Evolutionary conservation across 2,329 filamentous ascomycete genomes (phyloP), one percentile per base, ranked within the genome.

Genomic region (Aspergillus sp.): DNA sequence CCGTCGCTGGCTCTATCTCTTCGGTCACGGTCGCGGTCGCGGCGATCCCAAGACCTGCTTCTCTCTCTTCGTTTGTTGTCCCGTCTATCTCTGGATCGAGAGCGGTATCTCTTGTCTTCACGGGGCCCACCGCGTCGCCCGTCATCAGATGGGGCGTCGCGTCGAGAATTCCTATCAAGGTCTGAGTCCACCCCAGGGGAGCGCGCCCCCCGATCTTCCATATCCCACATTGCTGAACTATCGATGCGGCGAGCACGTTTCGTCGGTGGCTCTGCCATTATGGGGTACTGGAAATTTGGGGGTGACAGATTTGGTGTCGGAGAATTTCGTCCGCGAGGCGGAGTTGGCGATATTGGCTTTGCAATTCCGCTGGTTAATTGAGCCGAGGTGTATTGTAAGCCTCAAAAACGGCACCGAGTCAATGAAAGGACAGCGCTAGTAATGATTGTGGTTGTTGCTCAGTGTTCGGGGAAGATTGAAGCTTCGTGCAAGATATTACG

Each of bases 161-260:
- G 70, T 57, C 68, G 68, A 57, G 67, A 74, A 57, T 58, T 77
- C 69, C 57, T 79, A 69, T 70, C 75, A 49, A 56, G 54, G 9
- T 67, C 68, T 54, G 66, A 62, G 21, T 66, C 70, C 55, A 64
- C 56, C 33, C 70, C 74, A 41, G 64, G 61, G 8, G 65, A 65
- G 37, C 65, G 67, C 27, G 66, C 62, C 27, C 62, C 65, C 19
- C 64, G 69, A 41, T 76, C 72, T 52, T 74, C 72, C 56, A 70
- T 68, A 61, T 89, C 86, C 83, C 84, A 85, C 80, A 85, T 85
- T 52, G 83, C 79, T 51, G 81, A 82, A 71, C 82, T 85, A 64
- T 88, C 85, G n/a, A 78, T 78, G 48, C 78, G 73, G 58, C 79
- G 77, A 19, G 79, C 70, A 51, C 81, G 80, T 68, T 82, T 83